Conservation (phyloP, 2,329 filamentous ascomycete species). For the Aspergillus melleus region DNA sequence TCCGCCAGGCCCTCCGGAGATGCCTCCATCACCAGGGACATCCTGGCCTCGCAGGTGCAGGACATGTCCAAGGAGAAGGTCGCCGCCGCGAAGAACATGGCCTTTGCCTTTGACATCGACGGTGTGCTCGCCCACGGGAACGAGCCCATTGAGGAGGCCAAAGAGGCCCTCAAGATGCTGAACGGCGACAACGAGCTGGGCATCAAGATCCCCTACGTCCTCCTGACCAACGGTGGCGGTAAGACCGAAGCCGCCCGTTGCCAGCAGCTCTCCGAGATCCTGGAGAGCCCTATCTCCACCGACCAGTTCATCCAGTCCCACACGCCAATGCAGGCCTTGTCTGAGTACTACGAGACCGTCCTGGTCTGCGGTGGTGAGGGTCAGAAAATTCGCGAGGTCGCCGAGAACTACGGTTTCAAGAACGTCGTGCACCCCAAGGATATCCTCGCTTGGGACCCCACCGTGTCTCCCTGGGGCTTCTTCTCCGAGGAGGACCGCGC, state of each 20-base stretch:
- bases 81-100: slow-evolving; percentile 72
- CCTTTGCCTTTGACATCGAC: slow-evolving; percentile 70
- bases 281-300: slow-evolving; percentile 63
- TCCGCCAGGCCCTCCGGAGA: slow-evolving; percentile 56
- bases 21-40: slow-evolving; percentile 60
- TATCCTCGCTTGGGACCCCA: slow-evolving; percentile 68
- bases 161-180: slow-evolving; percentile 66
- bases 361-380: slow-evolving; percentile 74
- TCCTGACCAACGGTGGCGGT: slow-evolving; percentile 73
- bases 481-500: slow-evolving; percentile 69
- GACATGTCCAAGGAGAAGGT: slow-evolving; percentile 67
- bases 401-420: slow-evolving; percentile 72
- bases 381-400: slow-evolving; percentile 71
- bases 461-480: slow-evolving; percentile 67
- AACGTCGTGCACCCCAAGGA: slow-evolving; percentile 73
- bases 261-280: slow-evolving; percentile 66
- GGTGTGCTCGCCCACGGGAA: slow-evolving; percentile 74
- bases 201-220: slow-evolving; percentile 75
- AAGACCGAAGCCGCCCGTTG: slow-evolving; percentile 67
- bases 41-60: slow-evolving; percentile 70
- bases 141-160: slow-evolving; percentile 67
- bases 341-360: slow-evolving; percentile 75
- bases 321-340: slow-evolving; percentile 73
- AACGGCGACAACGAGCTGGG: slow-evolving; percentile 76
- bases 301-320: slow-evolving; percentile 78